A percentile compares a stretch with the other conserved stretches of the same genome.
These are phyloP conservation scores for Penicillium tannophilum DNA, from an alignment of 495 filamentous ascomycete species.

Conservation along the genomic window DNA sequence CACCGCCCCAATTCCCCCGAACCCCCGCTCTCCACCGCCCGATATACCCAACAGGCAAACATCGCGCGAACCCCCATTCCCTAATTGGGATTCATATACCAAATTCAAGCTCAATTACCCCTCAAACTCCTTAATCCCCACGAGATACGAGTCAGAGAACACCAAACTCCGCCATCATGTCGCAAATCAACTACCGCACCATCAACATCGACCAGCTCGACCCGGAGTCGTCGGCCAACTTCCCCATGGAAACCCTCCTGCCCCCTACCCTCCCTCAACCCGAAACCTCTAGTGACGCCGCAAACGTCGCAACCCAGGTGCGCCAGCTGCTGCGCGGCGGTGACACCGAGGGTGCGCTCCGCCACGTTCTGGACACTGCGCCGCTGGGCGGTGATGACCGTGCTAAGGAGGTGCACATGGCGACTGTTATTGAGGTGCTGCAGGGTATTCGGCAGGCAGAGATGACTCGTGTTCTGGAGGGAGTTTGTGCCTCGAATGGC, in stretches of 20 bases:
- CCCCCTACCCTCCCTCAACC: conserved; percentile 63
- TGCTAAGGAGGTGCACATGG: conserved; percentile 83
- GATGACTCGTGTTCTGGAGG: conserved; percentile 80
- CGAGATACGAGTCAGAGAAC: neutral
- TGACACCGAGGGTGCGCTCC: conserved; percentile 81
- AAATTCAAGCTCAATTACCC: neutral
- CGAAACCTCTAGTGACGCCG: conserved; percentile 69
- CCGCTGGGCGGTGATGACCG: conserved; percentile 70
- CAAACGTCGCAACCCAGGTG: conserved; percentile 72
- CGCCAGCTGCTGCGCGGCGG: conserved; percentile 83
- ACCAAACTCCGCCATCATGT: conserved; percentile 44
- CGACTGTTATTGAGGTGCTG: conserved; percentile 81
- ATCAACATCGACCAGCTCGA: conserved; percentile 91
- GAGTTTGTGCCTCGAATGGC: conserved; percentile 69
- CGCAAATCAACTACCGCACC: conserved; percentile 77
- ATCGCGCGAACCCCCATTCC: neutral
- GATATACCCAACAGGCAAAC: conserved; percentile 2
- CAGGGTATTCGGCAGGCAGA: conserved; percentile 89
- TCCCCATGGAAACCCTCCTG: conserved; percentile 77
- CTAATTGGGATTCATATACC: conserved; percentile 3
- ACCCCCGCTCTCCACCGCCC: conserved; percentile 7
- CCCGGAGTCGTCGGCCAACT: conserved; percentile 85
- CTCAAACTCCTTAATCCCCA: neutral
- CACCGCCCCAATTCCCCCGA: neutral
- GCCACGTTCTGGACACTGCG: conserved; percentile 73